Conservation (phyloP, 306 rosid species). For the Albizia julibrissin region DNA sequence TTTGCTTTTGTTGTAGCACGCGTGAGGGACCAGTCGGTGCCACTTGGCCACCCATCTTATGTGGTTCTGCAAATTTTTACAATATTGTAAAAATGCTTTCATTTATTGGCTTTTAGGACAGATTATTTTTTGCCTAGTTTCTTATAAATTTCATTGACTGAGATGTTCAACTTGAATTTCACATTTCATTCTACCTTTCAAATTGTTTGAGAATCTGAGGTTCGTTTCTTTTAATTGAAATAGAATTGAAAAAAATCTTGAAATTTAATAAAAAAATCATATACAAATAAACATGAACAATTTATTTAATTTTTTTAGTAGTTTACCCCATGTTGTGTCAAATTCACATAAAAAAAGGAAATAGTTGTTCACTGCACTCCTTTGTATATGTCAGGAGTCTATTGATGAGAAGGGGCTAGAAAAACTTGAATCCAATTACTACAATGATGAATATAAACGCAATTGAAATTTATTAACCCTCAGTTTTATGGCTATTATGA, state of each 20-base stretch:
- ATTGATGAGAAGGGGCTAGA: no score
- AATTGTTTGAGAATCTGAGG: background rate
- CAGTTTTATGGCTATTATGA: no score
- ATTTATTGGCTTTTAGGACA: background rate
- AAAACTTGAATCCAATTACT: no score
- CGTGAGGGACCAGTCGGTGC: conserved; percentile 36
- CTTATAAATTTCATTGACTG: background rate
- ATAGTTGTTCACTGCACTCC: no score
- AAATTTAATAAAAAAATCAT: no score
- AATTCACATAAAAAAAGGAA: no score
- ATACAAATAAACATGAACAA: no score
- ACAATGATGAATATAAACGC: no score
- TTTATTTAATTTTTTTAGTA: no score
- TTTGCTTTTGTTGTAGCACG: conserved; percentile 47
- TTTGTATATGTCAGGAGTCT: no score
- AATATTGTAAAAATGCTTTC: background rate
- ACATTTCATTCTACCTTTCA: background rate
- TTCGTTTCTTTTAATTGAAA: background rate
- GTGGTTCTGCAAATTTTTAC: background rate
- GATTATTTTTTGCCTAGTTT: background rate
- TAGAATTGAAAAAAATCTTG: no score
- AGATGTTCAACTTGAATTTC: background rate
- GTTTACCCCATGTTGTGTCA: no score
- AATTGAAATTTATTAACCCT: background rate
- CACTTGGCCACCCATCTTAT: background rate